Evolutionary conservation across 2,329 filamentous ascomycete species (phyloP).

Genomic region (Penicillium sp.): DNA sequence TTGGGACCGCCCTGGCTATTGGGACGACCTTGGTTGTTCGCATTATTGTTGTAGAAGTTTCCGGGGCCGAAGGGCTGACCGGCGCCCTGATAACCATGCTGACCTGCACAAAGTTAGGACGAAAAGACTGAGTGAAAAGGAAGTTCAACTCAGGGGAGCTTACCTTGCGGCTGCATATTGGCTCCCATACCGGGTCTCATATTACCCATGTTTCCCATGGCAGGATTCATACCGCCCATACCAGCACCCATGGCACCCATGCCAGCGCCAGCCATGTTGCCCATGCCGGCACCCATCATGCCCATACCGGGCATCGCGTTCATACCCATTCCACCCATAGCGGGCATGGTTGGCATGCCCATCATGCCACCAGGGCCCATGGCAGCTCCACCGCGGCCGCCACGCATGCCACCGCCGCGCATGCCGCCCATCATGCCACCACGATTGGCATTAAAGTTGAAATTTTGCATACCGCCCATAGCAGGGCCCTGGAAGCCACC

Average conservation of each 20-base stretch:
- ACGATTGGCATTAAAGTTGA: conserved; percentile 51
- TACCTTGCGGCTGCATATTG: conserved; percentile 51
- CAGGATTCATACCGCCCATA: conserved; percentile 31
- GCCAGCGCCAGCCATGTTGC: conserved; percentile 51
- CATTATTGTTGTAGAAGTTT: conserved; percentile 2
- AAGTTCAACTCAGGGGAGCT: conserved; percentile 19
- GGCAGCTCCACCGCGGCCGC: conserved; percentile 51
- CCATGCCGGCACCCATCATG: conserved; percentile 43
- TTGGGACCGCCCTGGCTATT: background rate
- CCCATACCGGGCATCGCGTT: conserved; percentile 55
- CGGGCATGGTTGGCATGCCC: conserved; percentile 51
- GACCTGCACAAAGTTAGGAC: conserved; percentile 24
- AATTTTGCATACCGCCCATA: conserved; percentile 52
- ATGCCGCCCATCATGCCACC: conserved; percentile 56
- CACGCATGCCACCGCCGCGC: conserved; percentile 55
- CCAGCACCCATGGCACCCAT: conserved; percentile 28
- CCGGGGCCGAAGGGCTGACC: conserved; percentile 43
- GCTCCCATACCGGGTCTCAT: conserved; percentile 38
- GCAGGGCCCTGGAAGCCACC: conserved; percentile 42
- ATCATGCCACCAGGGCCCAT: conserved; percentile 54
- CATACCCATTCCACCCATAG: conserved; percentile 40
- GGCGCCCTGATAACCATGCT: conserved; percentile 61
- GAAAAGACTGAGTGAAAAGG: background rate
- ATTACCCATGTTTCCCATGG: conserved; percentile 20
- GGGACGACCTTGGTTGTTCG: conserved; percentile 59